Percentiles rank a stretch among this genome's conserved stretches.
Conservation (phyloP, 805 yeast genomes). For the Zygosaccharomyces lentus region DNA sequence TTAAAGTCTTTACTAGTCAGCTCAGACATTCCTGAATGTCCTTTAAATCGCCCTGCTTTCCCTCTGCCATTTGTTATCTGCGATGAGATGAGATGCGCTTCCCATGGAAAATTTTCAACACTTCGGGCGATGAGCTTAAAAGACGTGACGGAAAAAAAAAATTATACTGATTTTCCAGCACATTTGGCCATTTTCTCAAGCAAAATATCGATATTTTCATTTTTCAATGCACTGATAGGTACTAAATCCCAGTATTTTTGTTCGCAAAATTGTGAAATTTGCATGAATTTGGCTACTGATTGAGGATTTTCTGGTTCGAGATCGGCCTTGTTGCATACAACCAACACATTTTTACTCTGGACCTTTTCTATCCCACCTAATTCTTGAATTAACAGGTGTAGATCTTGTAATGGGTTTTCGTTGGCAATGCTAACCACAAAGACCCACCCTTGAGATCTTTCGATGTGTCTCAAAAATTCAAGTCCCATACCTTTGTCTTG, state of each 20-base stretch:
- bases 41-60: not conserved
- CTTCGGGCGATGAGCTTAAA: not conserved
- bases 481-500: conserved; percentile 88
- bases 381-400: conserved; percentile 60
- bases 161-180: conserved; percentile 11
- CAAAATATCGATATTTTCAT: conserved; percentile 68
- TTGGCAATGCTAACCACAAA: conserved; percentile 79
- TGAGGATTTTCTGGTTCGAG: conserved; percentile 39
- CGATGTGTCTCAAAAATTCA: conserved; percentile 87
- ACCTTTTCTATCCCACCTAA: conserved; percentile 60
- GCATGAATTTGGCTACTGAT: conserved; percentile 44
- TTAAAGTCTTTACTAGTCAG: conserved; percentile 38
- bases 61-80: not conserved
- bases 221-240: conserved; percentile 78
- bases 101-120: conserved; percentile 7
- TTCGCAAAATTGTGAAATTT: conserved; percentile 44
- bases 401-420: conserved; percentile 59
- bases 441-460: conserved; percentile 83
- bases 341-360: conserved; percentile 56
- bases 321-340: conserved; percentile 96
- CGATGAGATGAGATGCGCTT: conserved; percentile 14
- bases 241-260: conserved; percentile 58
- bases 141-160: not conserved
- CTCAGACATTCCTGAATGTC: conserved; percentile 10
- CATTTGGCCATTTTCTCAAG: conserved; percentile 65